Base-by-base conservation (phyloP, 176 grass and related monocot species). In the Zea mays region DNA sequence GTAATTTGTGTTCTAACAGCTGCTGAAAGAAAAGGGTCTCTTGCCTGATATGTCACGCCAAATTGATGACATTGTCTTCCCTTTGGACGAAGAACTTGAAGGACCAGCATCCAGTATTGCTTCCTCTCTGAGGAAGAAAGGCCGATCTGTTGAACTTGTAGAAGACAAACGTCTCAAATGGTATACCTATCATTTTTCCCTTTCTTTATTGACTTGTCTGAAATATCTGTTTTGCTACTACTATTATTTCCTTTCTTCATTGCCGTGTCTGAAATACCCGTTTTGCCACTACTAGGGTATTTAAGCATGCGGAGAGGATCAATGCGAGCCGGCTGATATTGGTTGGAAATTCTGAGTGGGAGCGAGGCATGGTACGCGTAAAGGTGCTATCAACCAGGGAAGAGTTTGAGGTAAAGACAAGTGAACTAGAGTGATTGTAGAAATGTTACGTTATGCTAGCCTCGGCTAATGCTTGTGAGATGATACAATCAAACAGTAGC, bases 271-370 rank as follows among this genome's bases (percentile, higher is more conserved):
- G 6, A 68, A 61, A 71, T 84, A 46, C n/a, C 17, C 49, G 17
- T 14, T 76, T 83, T 36, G 16, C 14, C 56, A 15, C 48, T 75
- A 16, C 36, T 78, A 94, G 96, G 96, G 92, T 98, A 66, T 98
- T 94, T 84, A 98, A 98, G 79, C 89, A 98, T 33, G 87, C 96
- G 0, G 96, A 94, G 57, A 86, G 92, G 85, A 88, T 94, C 82
- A 93, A 91, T 71, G 96, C 92, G 15, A 85, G 81, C 64, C 90
- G 96, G 81, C 87, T 98, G 62, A 75, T 95, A 42, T 89, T 98
- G 87, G 89, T 98, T 20, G 96, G 96, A 36, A 97, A 88, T 44
- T 94, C 91, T 5, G 95, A 98, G 62, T 94, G 89, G 91, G 84
- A 88, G 57, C 81, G 85, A 83, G 91, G 89, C 68, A 88, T 86